Base-by-base conservation (phyloP, 768 basidiomycete species). In the Amanita phalloides region DNA sequence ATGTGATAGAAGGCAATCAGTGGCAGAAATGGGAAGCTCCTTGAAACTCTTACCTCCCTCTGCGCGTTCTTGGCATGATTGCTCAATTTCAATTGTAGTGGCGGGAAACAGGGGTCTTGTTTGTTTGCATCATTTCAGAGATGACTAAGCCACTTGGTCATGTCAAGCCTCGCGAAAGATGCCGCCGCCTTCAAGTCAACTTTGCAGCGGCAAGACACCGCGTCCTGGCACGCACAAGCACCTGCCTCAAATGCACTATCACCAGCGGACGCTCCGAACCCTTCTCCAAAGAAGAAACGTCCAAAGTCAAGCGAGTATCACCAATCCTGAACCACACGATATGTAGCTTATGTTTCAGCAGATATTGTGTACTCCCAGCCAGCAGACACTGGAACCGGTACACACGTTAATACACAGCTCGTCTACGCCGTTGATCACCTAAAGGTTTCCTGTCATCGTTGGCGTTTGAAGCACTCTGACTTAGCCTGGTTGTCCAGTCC, bases 301-400 rank as follows among this genome's bases (percentile, higher is more conserved):
- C 81, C 82, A 59, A 85, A 84, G 66, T 68, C 77, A 50, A 84
- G 83, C 79, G 68, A 59, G 77, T 68, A 58, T 25, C 23, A 17
- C 58, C 32, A 57, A 52, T 57, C 48, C 26, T 42, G 45, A 28
- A 20, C 44, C 41, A 23, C 49, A 44, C 49, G 45, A 56, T 45
- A 23, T 43, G 48, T 48, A 45, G 41, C 44, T 37, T 17, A 46
- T 49, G 45, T 59, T 56, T 60, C 17, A 4, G 9, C 20, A 87
- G 87, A 79, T 68, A 71, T 88, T 57, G 86, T 89, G 13, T 90
- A 83, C 64, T 89, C 90, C 10, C 90, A 93, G 64, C 89, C 91
- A 13, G 83, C 84, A n/a, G 82, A 91, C 61, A 89, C 85, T 1
- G 86, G 86, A 4, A 79, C 82, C 13, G 89, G 89, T 8, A 76